Percentiles rank a stretch among this genome's conserved stretches.
Conservation (phyloP, 139 green algal genomes). For the Coelastrella sp. region DNA sequence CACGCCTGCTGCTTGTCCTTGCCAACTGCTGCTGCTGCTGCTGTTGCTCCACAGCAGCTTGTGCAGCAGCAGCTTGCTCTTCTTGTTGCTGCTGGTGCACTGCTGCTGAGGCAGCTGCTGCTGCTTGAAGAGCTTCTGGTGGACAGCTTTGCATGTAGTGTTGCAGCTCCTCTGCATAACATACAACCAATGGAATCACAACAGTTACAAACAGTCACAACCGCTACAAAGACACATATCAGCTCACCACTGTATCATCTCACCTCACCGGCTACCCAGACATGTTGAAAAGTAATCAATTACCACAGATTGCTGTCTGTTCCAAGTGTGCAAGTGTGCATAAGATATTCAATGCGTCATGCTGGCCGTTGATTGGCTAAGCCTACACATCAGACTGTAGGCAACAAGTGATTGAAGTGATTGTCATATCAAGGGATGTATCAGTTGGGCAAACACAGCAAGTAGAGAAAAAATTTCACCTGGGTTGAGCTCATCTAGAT, state of each 20-base stretch:
- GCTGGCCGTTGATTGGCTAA: too few species aligned
- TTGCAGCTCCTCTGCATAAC: slow-evolving; percentile 23
- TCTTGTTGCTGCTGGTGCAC: neutral
- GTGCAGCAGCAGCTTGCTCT: neutral
- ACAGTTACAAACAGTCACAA: neutral
- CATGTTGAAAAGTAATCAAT: too few species aligned
- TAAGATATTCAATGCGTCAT: too few species aligned
- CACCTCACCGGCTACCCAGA: too few species aligned
- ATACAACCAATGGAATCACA: neutral
- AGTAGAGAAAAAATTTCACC: neutral
- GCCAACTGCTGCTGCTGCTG: slow-evolving; percentile 5
- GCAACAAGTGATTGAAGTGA: too few species aligned
- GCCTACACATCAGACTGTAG: too few species aligned
- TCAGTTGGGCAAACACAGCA: neutral
- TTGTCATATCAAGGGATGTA: neutral
- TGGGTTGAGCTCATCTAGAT: slow-evolving; percentile 62
- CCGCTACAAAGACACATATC: too few species aligned
- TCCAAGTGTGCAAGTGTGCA: neutral
- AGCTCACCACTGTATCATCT: too few species aligned
- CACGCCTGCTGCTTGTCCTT: neutral
- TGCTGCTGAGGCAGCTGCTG: neutral
- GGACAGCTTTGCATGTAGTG: slow-evolving; percentile 32
- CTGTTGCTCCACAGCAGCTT: too few species aligned
- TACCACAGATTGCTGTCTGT: too few species aligned
- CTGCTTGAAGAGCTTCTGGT: slow-evolving; percentile 19